These are phyloP conservation scores for Fomitopsis serialis DNA, from an alignment of 768 basidiomycete species.

Conservation along the genomic window DNA sequence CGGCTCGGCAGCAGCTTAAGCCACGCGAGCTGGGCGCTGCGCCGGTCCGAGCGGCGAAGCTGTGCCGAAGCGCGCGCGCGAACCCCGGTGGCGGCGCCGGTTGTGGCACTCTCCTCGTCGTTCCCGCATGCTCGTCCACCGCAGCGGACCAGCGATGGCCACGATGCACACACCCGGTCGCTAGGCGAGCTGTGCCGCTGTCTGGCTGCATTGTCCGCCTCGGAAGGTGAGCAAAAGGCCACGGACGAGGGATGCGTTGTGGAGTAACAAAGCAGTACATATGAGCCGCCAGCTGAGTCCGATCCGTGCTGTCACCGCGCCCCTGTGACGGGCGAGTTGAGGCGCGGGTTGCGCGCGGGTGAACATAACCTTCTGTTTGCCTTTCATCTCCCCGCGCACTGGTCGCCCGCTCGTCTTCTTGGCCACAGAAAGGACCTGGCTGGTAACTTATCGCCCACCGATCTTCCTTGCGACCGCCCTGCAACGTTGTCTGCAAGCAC, in stretches of 20 bases:
- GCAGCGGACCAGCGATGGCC: not conserved
- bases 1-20: too few relatives aligned
- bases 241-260: not conserved
- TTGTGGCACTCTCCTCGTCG: not conserved
- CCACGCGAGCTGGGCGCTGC: not conserved
- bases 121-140: too few relatives aligned
- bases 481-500: not conserved
- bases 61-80: too few relatives aligned
- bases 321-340: constrained; percentile 1
- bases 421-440: not conserved
- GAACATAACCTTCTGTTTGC: not conserved
- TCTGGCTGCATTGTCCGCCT: not conserved
- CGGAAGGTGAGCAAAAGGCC: not conserved
- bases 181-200: not conserved
- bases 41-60: not conserved
- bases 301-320: not conserved
- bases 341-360: not conserved
- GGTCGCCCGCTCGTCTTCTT: not conserved
- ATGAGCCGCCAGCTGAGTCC: not conserved
- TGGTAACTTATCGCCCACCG: constrained; percentile 1
- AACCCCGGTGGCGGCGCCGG: too few relatives aligned
- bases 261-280: not conserved
- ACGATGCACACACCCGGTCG: not conserved
- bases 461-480: constrained; percentile 9
- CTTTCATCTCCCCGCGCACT: not conserved